Evolutionary conservation across 768 basidiomycete genomes (phyloP).

Genomic region (Boletus reticulatus): DNA sequence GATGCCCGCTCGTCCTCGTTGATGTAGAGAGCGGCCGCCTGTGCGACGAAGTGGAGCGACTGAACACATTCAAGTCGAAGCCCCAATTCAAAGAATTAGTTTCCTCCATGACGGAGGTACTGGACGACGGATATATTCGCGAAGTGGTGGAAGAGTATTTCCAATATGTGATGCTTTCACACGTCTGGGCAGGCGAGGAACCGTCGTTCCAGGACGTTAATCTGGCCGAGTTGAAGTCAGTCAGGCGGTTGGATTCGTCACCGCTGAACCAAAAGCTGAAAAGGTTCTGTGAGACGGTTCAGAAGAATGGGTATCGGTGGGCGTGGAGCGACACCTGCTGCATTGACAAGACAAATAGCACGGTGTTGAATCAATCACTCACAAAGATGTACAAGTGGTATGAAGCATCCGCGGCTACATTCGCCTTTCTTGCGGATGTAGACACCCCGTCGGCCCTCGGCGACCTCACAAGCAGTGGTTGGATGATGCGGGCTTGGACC

Average conservation of each 20-base stretch:
- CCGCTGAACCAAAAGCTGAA: background rate
- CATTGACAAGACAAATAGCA: background rate
- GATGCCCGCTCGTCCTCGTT: background rate
- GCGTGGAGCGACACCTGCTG: background rate
- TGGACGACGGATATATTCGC: background rate
- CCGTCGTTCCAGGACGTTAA: background rate
- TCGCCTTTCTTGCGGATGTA: background rate
- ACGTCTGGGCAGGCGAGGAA: background rate
- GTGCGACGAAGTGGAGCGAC: background rate
- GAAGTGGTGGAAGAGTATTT: background rate
- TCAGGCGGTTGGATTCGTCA: background rate
- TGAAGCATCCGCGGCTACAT: background rate
- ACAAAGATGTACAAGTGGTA: background rate
- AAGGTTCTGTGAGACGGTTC: background rate
- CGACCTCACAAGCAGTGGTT: background rate
- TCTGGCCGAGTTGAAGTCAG: background rate
- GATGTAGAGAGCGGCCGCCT: background rate
- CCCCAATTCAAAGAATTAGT: background rate
- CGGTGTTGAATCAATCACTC: background rate
- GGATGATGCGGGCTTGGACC: background rate
- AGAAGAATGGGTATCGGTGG: background rate
- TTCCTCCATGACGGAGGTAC: background rate
- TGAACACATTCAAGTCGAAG: background rate
- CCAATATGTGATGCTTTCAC: background rate
- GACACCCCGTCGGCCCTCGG: background rate